Conservation (phyloP, 2,329 filamentous ascomycete genomes). For the Cadophora malorum region DNA sequence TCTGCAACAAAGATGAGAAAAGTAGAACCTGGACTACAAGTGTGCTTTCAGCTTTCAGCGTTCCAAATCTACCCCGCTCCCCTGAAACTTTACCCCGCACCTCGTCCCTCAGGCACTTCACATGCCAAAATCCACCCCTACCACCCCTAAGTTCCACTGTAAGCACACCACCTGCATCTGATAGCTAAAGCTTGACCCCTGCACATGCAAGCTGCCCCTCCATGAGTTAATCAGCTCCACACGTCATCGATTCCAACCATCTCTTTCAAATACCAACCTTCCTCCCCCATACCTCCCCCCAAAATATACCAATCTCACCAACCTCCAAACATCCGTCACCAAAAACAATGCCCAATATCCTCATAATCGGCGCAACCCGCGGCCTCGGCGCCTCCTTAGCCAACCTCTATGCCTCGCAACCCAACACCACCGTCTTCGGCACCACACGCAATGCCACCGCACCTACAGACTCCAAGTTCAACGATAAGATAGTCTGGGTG, state of each 20-base stretch:
- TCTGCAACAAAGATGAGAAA: no score
- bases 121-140: not conserved
- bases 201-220: not conserved
- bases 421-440: conserved; percentile 60
- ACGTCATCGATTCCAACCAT: not conserved
- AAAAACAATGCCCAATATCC: conserved; percentile 54
- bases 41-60: no score
- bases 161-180: not conserved
- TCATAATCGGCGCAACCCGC: conserved; percentile 72
- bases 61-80: not conserved
- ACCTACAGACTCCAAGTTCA: conserved; percentile 48
- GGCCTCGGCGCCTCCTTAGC: conserved; percentile 69
- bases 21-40: no score
- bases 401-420: conserved; percentile 60
- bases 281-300: no score
- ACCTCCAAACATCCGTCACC: not conserved
- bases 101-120: not conserved
- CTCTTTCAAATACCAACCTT: not conserved
- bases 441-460: conserved; percentile 59
- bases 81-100: not conserved
- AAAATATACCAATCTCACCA: no score
- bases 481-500: conserved; percentile 60
- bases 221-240: not conserved
- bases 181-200: not conserved
- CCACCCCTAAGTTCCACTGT: not conserved